Conservation (phyloP, 495 filamentous ascomycete species). For the Aspergillus nidulans region DNA sequence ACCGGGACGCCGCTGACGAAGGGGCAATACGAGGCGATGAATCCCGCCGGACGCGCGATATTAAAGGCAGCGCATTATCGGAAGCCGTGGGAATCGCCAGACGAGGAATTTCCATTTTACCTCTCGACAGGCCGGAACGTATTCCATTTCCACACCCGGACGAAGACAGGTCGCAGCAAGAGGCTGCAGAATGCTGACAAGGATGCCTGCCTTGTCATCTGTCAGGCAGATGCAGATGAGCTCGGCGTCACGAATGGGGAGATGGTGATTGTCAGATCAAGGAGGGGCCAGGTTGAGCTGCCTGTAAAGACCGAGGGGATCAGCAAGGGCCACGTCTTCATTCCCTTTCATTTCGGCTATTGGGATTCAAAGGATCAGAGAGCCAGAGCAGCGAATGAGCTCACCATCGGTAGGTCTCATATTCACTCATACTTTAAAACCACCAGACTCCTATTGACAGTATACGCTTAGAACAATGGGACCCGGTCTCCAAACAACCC, state of each 20-base stretch:
- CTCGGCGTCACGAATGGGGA: neutral
- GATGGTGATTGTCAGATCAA: neutral
- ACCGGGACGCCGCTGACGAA: constrained; percentile 1
- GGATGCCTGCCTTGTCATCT: neutral
- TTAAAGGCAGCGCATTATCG: constrained; percentile 2
- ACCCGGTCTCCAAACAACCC: constrained; percentile 17
- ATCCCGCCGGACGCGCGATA: constrained; percentile 1
- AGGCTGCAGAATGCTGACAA: neutral
- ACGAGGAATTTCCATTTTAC: neutral
- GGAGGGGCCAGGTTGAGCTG: neutral
- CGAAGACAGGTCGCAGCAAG: neutral
- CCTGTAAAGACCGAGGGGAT: neutral
- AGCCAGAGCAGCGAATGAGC: constrained; percentile 1
- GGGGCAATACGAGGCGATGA: constrained; percentile 1
- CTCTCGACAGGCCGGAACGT: neutral
- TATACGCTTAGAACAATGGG: constrained; percentile 11
- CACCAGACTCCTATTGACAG: neutral
- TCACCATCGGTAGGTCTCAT: neutral
- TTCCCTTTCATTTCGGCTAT: constrained; percentile 5
- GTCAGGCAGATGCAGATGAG: neutral
- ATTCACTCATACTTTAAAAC: neutral
- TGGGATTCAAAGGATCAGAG: neutral
- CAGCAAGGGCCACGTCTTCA: constrained; percentile 2
- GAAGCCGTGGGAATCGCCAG: neutral
- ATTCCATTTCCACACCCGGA: constrained; percentile 5